Base-by-base conservation (phyloP, 768 basidiomycete genomes). In the Plicaturopsis crispa region DNA sequence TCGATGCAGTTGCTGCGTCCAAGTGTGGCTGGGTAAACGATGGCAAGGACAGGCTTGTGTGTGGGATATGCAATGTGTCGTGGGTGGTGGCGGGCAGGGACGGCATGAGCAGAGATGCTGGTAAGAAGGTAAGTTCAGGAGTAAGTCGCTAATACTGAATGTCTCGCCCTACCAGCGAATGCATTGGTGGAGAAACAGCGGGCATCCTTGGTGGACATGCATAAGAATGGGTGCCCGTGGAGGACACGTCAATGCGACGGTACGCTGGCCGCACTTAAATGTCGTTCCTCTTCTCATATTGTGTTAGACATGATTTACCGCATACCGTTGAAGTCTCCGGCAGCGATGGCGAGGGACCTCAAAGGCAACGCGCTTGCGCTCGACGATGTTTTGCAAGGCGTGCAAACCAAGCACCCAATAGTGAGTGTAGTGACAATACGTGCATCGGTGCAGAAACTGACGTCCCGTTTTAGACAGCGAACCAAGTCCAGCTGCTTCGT, bases 191-290 rank as follows among this genome's bases (percentile, higher is more conserved):
- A 86, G 54, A 88, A 81, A 48, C 88, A 90, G 53, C 72, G 72
- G 11, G 44, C 50, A 3, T 73, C 74, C 31, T 60, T 91, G 4
- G 73, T 88, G 1, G 72, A 74, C 4, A 70, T 71, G 51, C 88
- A 91, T 54, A 88, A 88, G 55, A 69, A 77, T 32, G 83, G 84
- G 0, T 91, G 88, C 51, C 87, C 88, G 3, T 91, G 88, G 88
- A 84, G 75, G 55, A 65, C 70, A 35, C 72, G 75, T 40, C 88
- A 90, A 53, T 89, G 87, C 47, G 84, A 88, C 55, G 62, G 87
- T 90, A 50, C 44, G 76, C 56, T 24, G n/a, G n/a, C n/a, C n/a
- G n/a, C n/a, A n/a, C 21, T 43, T 3, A 31, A 12, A 12, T 41
- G 26, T 5, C 36, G 11, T 46, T 20, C 20, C 11, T 31, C 4